Conservation (phyloP, 352 stramenopile species). For the Phytophthora crassamura region DNA sequence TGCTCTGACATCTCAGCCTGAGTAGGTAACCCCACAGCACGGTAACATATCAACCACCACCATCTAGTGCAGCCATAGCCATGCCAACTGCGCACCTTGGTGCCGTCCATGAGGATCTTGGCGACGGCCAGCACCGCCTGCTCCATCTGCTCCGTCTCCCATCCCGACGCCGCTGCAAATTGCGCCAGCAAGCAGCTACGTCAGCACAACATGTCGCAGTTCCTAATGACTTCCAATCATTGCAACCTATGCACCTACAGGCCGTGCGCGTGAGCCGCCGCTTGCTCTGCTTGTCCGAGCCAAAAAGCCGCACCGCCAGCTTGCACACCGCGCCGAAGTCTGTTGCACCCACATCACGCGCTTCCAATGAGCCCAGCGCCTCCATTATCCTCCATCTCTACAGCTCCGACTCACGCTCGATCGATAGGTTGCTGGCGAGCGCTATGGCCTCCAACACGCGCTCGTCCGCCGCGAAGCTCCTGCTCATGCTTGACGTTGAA, state of each 20-base stretch:
- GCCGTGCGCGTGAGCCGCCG: constrained; percentile 61
- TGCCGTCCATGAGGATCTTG: constrained; percentile 79
- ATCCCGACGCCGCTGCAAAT: constrained; percentile 58
- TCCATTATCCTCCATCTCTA: not conserved
- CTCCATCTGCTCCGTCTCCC: constrained; percentile 63
- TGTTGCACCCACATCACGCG: constrained; percentile 21
- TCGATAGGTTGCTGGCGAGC: constrained; percentile 38
- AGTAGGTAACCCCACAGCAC: not conserved
- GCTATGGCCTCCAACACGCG: constrained; percentile 62
- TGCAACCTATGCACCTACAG: constrained; percentile 39
- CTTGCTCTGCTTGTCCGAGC: constrained; percentile 71
- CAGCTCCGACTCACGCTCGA: constrained; percentile 44
- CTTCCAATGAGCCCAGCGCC: not conserved
- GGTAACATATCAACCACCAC: not conserved
- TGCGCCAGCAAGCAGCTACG: not conserved
- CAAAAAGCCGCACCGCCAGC: constrained; percentile 65
- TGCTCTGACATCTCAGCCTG: constrained; percentile 54
- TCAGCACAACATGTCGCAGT: not conserved
- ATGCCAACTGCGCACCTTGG: constrained; percentile 47
- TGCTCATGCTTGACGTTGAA: constrained; percentile 39
- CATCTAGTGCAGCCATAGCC: not conserved
- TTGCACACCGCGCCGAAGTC: constrained; percentile 68
- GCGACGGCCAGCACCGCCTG: constrained; percentile 61
- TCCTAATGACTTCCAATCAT: too few species aligned
- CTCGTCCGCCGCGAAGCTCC: constrained; percentile 63